These are phyloP conservation scores for Leccinum boreale DNA, from an alignment of 768 basidiomycete genomes.

Conservation along the genomic window DNA sequence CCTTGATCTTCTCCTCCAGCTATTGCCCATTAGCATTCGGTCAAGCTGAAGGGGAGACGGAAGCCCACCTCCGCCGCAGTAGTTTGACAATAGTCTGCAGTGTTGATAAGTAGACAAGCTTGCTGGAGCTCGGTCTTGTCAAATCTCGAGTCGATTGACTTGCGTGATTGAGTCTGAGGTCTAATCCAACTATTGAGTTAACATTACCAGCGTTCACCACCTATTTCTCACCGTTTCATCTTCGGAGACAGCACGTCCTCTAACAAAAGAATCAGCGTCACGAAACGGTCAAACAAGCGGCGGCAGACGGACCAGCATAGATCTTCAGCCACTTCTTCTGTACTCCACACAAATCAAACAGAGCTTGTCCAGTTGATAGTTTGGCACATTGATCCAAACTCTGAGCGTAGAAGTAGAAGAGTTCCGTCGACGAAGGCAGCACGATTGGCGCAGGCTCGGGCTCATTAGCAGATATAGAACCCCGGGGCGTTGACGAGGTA, in stretches of 20 bases:
- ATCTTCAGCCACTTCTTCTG: constrained; percentile 94
- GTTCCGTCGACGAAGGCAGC: constrained; percentile 89
- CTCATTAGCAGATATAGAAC: constrained; percentile 40
- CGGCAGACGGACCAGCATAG: constrained; percentile 71
- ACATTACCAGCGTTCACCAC: not conserved
- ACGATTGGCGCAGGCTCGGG: constrained; percentile 58
- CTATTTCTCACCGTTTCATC: constrained; percentile 61
- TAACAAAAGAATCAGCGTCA: constrained; percentile 25
- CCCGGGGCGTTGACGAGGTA: constrained; percentile 30
- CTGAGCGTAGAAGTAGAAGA: constrained; percentile 97
- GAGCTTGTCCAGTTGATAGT: constrained; percentile 76
- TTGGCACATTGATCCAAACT: constrained; percentile 93
- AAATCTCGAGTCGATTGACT: constrained; percentile 76
- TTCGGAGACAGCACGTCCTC: constrained; percentile 83
- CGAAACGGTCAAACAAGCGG: not conserved
- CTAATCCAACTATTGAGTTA: constrained; percentile 26
- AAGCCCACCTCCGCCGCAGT: constrained; percentile 77
- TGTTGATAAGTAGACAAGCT: constrained; percentile 90
- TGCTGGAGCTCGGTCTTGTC: constrained; percentile 76
- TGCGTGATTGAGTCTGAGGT: constrained; percentile 45
- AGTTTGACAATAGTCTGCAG: constrained; percentile 93
- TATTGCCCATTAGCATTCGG: constrained; percentile 29
- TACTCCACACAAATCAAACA: constrained; percentile 76
- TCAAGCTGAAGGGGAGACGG: not conserved
- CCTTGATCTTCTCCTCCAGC: constrained; percentile 90